Evolutionary conservation across 768 basidiomycete species (phyloP).

Genomic region (Coprinellus micaceus): DNA sequence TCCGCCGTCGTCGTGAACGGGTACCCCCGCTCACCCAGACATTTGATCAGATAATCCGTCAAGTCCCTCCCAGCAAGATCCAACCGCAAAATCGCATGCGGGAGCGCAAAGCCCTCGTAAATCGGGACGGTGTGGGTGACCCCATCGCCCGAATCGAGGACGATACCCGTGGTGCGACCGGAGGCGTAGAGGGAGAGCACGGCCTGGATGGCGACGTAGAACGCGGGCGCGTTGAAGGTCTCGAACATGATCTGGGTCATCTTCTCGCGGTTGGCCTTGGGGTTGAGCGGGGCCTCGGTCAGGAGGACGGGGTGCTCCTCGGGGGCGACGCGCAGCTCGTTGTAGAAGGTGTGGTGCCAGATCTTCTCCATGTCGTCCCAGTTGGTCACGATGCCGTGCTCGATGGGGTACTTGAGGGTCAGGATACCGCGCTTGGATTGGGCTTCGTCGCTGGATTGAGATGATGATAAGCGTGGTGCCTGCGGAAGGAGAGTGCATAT

Average conservation of each 20-base stretch:
- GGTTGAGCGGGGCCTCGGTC: constrained; percentile 90
- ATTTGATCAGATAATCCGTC: constrained; percentile 80
- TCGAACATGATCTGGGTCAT: constrained; percentile 98
- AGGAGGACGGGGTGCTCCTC: constrained; percentile 91
- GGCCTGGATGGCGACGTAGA: constrained; percentile 91
- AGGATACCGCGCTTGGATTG: constrained; percentile 93
- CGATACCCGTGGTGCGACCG: constrained; percentile 92
- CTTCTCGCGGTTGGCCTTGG: constrained; percentile 90
- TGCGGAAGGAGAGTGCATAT: background rate
- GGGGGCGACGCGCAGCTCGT: constrained; percentile 89
- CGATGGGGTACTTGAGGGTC: constrained; percentile 87
- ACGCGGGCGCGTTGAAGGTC: constrained; percentile 90
- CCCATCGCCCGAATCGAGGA: constrained; percentile 95
- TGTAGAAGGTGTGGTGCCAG: constrained; percentile 98
- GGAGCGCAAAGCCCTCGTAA: constrained; percentile 90
- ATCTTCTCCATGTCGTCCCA: constrained; percentile 99
- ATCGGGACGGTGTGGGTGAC: constrained; percentile 96
- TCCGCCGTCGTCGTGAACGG: constrained; percentile 92
- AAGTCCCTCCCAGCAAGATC: constrained; percentile 92
- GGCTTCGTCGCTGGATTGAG: constrained; percentile 86
- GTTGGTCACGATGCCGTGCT: constrained; percentile 95
- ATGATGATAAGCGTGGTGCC: constrained; percentile 24
- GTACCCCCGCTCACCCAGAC: constrained; percentile 88
- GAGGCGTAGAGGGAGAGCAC: constrained; percentile 90
- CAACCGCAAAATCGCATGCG: constrained; percentile 89